Conservation (phyloP, 345 rosid genomes). For the Cochlearia excelsa region DNA sequence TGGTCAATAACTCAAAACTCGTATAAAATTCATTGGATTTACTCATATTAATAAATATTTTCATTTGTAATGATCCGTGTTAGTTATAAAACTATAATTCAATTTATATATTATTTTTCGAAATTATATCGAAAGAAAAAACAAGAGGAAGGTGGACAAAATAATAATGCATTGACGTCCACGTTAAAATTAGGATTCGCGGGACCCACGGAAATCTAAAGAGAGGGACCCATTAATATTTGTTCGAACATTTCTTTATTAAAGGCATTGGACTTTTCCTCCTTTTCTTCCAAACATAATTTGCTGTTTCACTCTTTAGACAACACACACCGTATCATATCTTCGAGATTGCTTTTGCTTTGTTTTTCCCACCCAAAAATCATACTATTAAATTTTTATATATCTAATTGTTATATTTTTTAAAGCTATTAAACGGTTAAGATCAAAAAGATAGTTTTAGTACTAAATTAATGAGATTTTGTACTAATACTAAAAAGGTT, state of each 20-base stretch:
- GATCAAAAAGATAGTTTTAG: no score
- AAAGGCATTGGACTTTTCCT: slow-evolving; percentile 44
- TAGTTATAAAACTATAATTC: no score
- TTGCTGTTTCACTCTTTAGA: slow-evolving; percentile 40
- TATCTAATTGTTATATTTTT: background rate
- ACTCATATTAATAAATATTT: no score
- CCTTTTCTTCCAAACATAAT: slow-evolving; percentile 34
- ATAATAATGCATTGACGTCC: slow-evolving; percentile 32
- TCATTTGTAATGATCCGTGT: no score
- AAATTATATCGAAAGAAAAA: background rate
- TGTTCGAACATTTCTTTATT: slow-evolving; percentile 31
- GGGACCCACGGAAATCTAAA: slow-evolving; percentile 55
- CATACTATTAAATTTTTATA: background rate
- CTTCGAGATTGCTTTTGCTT: slow-evolving; percentile 44
- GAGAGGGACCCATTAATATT: slow-evolving; percentile 40
- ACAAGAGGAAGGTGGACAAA: slow-evolving; percentile 22
- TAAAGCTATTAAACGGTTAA: no score
- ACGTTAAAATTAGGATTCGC: slow-evolving; percentile 40
- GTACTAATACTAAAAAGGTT: no score
- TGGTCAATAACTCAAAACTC: no score
- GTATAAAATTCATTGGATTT: no score
- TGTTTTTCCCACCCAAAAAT: slow-evolving; percentile 32
- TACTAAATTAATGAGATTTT: no score
- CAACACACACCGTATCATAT: slow-evolving; percentile 51
- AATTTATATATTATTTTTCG: no score